These are phyloP conservation scores for Backusella parvicylindrica DNA, from an alignment of 192 early-diverging fungal genomes.

Conservation along the genomic window DNA sequence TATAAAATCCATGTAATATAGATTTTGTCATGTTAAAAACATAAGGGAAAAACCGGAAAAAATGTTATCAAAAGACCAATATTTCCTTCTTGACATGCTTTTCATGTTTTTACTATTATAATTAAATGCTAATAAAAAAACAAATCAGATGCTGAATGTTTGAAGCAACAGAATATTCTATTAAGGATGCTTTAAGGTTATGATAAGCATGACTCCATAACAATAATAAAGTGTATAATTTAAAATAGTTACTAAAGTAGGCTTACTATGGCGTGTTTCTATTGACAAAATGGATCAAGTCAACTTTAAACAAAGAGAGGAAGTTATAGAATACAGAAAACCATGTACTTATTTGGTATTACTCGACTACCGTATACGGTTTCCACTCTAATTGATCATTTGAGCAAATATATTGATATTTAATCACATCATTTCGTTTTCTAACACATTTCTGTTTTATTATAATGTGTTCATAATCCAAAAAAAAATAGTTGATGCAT, in stretches of 20 bases:
- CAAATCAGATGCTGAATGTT: too few species aligned
- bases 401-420: background rate
- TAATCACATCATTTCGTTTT: background rate
- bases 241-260: background rate
- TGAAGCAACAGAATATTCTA: background rate
- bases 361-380: background rate
- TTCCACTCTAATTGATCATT: background rate
- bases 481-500: too few species aligned
- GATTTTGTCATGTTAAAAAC: background rate
- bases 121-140: background rate
- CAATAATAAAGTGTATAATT: background rate
- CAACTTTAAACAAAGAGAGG: background rate
- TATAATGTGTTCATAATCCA: too few species aligned
- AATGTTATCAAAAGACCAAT: background rate
- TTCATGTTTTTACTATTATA: background rate
- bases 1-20: background rate
- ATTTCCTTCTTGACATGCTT: background rate
- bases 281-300: background rate
- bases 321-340: background rate
- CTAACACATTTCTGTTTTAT: background rate
- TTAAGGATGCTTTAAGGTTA: background rate
- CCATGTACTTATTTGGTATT: background rate
- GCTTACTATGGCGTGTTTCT: background rate
- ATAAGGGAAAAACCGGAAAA: background rate
- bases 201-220: background rate